Evolutionary conservation across 78 protist genomes (phyloP), one percentile per base, ranked within the genome.

Genomic region (Speleostelium caveatum): DNA sequence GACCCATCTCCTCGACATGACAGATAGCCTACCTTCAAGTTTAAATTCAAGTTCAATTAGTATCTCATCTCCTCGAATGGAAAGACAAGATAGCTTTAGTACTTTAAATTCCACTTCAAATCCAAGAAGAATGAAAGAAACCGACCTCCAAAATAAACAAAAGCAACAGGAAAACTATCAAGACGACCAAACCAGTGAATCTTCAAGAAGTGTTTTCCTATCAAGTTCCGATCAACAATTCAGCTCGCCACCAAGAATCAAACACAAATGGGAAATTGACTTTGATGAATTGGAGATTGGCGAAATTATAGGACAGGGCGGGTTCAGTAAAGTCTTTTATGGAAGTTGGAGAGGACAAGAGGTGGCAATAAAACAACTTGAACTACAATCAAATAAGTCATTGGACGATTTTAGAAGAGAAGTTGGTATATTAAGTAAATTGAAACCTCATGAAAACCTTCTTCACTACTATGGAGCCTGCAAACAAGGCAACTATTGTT

Each of bases 361-460:
- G 22, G 91, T 83, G 38, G 91, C 91, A 32, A 83, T 83, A 8
- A 83, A 83, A 59, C 91, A 83, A 59, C 42, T 83, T 1, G 91
- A 83, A 45, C 32, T 83, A 14, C 91, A 83, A 59, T 28, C 53
- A 3, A 68, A 83, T 39, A 67, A 69, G 59, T 39, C 91, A 59
- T 58, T 83, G 10, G 91, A 83, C 14, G 91, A 83, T 45, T 83
- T 83, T 45, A 14, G 91, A 12, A 32, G 61, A 19, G 91, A 83
- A 33, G 91, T 83, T 39, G 91, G 91, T n/a, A 83, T 83, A 0
- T 38, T 83, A 0, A 41, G 63, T 21, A 83, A 83, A 42, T 49
- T 83, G 53, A 83, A 69, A 45, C 80, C 91, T 1, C 77, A 83
- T 42, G 91, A 83, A 38, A 83, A 83, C 33, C 73, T 83, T 22